A percentile compares a stretch with the other conserved stretches of the same genome.
phyloP scores from a whole-genome alignment of 768 basidiomycete genomes.

The Gloeostereum incarnatum region DNA sequence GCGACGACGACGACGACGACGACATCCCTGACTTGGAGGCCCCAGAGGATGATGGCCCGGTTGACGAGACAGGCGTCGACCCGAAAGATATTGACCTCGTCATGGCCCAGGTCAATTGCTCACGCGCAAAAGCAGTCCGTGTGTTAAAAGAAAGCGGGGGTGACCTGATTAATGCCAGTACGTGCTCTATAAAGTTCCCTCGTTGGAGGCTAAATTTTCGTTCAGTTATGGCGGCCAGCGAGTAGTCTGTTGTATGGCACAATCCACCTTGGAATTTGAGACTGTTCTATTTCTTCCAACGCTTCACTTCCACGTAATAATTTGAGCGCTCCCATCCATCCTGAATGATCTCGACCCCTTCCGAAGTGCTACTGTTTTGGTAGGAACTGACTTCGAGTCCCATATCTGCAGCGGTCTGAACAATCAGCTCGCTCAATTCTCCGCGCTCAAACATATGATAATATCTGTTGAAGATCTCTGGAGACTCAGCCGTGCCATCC shows the following conservation, averaged over 20 bases:
- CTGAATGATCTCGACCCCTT: conserved; percentile 59
- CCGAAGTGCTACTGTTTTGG: conserved; percentile 7
- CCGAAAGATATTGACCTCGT: conserved; percentile 94
- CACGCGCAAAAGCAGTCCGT: conserved; percentile 85
- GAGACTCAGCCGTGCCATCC: conserved; percentile 5
- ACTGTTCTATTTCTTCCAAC: conserved; percentile 17
- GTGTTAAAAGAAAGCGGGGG: conserved; percentile 88
- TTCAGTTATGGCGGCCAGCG: conserved; percentile 88
- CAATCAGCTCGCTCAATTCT: conserved; percentile 60
- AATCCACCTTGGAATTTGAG: conserved; percentile 16
- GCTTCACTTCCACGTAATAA: conserved; percentile 70
- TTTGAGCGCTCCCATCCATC: conserved; percentile 87
- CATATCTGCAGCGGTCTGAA: conserved; percentile 51
- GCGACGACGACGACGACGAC: conserved; percentile 53
- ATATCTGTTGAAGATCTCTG: conserved; percentile 72
- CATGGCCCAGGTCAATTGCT: conserved; percentile 79
- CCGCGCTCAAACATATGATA: conserved; percentile 92
- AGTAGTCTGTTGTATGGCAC: conserved; percentile 37
- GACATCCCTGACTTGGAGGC: conserved; percentile 82
- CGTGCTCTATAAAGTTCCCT: conserved; percentile 24
- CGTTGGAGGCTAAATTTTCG: conserved; percentile 2
- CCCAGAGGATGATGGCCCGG: conserved; percentile 69
- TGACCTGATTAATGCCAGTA: conserved; percentile 95
- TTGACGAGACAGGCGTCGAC: conserved; percentile 85
- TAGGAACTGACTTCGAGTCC: conserved; percentile 40